phyloP scores from a whole-genome alignment of 2,329 filamentous ascomycete genomes.

The Penicillium brevicompactum region DNA sequence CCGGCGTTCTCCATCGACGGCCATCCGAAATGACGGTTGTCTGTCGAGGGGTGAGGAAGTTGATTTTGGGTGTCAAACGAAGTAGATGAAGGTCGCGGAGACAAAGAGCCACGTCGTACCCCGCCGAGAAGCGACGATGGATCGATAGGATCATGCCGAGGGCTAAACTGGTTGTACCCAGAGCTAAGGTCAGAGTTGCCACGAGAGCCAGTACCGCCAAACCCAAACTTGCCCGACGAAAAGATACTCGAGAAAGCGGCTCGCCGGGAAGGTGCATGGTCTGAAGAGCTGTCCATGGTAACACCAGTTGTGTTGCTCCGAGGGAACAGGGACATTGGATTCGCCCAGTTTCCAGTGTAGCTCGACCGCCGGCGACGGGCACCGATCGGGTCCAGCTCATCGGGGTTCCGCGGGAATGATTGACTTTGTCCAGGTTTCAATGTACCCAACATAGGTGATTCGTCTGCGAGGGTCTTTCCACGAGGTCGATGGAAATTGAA shows the following conservation, averaged over 20 bases:
- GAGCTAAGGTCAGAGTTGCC: constrained; percentile 38
- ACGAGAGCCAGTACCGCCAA: constrained; percentile 32
- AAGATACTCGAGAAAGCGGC: constrained; percentile 48
- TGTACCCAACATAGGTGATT: constrained; percentile 60
- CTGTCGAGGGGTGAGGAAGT: constrained; percentile 75
- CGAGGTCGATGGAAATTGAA: constrained; percentile 62
- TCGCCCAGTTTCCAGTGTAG: constrained; percentile 59
- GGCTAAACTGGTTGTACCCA: constrained; percentile 51
- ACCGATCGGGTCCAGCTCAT: constrained; percentile 55
- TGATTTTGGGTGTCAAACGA: constrained; percentile 56
- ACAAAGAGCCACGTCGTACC: constrained; percentile 46
- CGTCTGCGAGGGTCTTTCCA: constrained; percentile 62
- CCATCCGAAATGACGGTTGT: constrained; percentile 75
- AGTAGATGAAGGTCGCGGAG: constrained; percentile 54
- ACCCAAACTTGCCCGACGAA: constrained; percentile 42
- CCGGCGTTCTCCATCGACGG: constrained; percentile 56
- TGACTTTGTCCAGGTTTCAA: constrained; percentile 63
- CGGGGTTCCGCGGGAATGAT: constrained; percentile 60
- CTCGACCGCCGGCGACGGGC: constrained; percentile 57
- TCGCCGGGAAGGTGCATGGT: constrained; percentile 42
- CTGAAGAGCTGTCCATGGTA: constrained; percentile 45
- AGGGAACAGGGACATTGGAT: constrained; percentile 51
- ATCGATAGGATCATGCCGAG: constrained; percentile 50
- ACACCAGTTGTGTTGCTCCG: constrained; percentile 47
- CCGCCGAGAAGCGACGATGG: constrained; percentile 46